Conservation (phyloP, 2,329 filamentous ascomycete genomes). For the Cercospora sp. region DNA sequence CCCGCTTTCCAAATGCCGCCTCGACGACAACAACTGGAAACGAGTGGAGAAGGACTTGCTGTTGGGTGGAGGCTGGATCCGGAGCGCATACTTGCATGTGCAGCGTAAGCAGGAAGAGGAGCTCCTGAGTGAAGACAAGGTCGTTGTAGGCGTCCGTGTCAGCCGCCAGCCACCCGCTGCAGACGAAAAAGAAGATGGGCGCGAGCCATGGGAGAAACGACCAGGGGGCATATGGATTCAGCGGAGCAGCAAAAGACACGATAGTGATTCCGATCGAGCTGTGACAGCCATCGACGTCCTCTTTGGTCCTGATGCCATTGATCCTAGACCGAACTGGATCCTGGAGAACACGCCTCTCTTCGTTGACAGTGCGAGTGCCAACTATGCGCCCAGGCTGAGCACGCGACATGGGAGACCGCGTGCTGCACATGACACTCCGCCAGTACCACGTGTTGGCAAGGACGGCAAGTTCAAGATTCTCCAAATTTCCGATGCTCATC, state of each 20-base stretch:
- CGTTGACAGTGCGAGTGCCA: slow-evolving; percentile 62
- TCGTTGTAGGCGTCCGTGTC: slow-evolving; percentile 77
- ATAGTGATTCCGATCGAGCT: slow-evolving; percentile 70
- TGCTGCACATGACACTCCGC: slow-evolving; percentile 60
- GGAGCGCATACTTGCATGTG: slow-evolving; percentile 77
- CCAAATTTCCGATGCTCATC: slow-evolving; percentile 90
- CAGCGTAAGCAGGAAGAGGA: slow-evolving; percentile 85
- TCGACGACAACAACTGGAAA: slow-evolving; percentile 73
- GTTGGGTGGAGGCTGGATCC: slow-evolving; percentile 70
- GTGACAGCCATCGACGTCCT: slow-evolving; percentile 83
- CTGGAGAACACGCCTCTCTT: slow-evolving; percentile 73
- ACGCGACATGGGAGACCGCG: slow-evolving; percentile 70
- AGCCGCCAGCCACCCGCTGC: slow-evolving; percentile 68
- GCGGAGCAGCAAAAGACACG: slow-evolving; percentile 68
- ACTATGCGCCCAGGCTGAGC: slow-evolving; percentile 72
- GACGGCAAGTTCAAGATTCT: slow-evolving; percentile 97
- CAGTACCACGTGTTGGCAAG: slow-evolving; percentile 74
- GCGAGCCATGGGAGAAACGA: slow-evolving; percentile 74
- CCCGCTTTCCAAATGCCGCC: slow-evolving; percentile 50
- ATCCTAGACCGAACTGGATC: slow-evolving; percentile 82
- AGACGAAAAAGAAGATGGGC: slow-evolving; percentile 56
- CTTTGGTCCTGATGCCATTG: slow-evolving; percentile 87
- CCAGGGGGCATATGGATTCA: slow-evolving; percentile 80
- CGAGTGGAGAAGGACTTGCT: slow-evolving; percentile 88
- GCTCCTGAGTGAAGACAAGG: slow-evolving; percentile 68